A percentile compares a stretch with the other conserved stretches of the same genome.
Evolutionary conservation across 306 rosid genomes (phyloP).

Genomic region (Inga laurina): DNA sequence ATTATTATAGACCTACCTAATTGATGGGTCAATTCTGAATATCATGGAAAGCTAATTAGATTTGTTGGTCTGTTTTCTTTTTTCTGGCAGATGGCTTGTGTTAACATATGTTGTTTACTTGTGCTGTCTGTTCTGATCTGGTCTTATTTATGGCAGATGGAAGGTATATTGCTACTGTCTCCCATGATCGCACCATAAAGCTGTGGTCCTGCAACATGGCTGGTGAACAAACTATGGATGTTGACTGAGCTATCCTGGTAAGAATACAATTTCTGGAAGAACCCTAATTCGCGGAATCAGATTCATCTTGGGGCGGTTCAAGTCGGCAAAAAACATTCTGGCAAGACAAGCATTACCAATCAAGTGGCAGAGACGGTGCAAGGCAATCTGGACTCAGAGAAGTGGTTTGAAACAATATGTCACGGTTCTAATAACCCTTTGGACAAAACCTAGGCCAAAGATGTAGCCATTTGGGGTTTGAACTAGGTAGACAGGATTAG

Average conservation of each 20-base stretch:
- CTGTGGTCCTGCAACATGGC: constrained; percentile 67
- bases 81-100: constrained; percentile 54
- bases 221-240: constrained; percentile 61
- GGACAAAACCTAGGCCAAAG: constrained; percentile 70
- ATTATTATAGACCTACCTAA: not conserved
- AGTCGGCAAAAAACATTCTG: not conserved
- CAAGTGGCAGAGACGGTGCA: not conserved
- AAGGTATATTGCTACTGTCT: constrained; percentile 69
- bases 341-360: constrained; percentile 14
- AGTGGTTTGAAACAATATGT: not conserved
- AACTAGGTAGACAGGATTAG: constrained; percentile 72
- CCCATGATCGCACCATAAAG: constrained; percentile 82
- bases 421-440: constrained; percentile 56
- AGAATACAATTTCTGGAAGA: constrained; percentile 23
- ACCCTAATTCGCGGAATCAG: not conserved
- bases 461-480: constrained; percentile 67
- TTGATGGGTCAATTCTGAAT: not conserved
- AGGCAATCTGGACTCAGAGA: not conserved
- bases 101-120: constrained; percentile 2
- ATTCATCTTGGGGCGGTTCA: constrained; percentile 1
- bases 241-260: constrained; percentile 40
- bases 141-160: constrained; percentile 65
- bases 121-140: constrained; percentile 3
- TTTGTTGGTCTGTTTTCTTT: no score
- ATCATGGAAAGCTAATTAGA: not conserved